Conservation (phyloP, 257 asterid species). For the Rehmannia glutinosa region DNA sequence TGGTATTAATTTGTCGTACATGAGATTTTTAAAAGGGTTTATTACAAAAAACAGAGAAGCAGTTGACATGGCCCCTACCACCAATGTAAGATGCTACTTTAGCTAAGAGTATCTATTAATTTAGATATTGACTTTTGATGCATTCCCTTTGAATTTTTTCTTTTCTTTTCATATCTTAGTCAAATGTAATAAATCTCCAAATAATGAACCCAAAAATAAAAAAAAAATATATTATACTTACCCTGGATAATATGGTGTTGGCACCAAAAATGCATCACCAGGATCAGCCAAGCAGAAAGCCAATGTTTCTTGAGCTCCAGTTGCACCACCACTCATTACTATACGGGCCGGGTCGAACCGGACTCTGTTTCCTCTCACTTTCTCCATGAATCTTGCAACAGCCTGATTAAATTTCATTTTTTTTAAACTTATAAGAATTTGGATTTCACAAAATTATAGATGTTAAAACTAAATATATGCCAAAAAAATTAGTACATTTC, state of each 20-base stretch:
- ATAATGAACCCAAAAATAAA: neutral
- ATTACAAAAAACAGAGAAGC: neutral
- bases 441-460: neutral
- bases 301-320: conserved; percentile 73
- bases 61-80: neutral
- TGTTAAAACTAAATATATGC: neutral
- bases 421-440: neutral
- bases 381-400: conserved; percentile 83
- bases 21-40: too few relatives aligned
- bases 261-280: conserved; percentile 77
- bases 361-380: conserved; percentile 62
- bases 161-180: too few relatives aligned
- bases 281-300: conserved; percentile 85
- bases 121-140: neutral
- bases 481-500: conserved; percentile 40
- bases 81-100: too few relatives aligned
- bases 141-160: neutral
- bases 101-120: too few relatives aligned
- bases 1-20: too few relatives aligned
- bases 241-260: conserved; percentile 92
- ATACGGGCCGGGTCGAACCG: conserved; percentile 62
- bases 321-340: conserved; percentile 93
- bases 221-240: conserved; percentile 9
- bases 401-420: conserved; percentile 43
- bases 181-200: too few relatives aligned